Evolutionary conservation across 257 asterid genomes (phyloP), one percentile per base, ranked within the genome.

Genomic region (Penstemon eatonii): DNA sequence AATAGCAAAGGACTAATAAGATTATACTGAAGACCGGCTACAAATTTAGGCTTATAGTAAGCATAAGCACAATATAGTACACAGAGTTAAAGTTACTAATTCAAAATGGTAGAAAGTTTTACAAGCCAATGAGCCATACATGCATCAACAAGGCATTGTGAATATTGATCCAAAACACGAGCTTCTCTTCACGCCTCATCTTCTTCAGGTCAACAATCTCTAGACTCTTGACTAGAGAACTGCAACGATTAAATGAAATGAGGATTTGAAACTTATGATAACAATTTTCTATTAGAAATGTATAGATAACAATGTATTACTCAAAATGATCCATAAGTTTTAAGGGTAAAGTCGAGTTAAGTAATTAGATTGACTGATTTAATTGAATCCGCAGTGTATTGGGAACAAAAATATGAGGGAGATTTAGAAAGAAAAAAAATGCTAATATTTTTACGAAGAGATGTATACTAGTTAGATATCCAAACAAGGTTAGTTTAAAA

Each of bases 131-230:
- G 65, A 64, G 68, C 42, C 90, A 52, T 85, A 92, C 96, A 72
- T 89, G 96, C 97, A 92, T 92, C 74, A 80, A 86, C 86, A 92
- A 76, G 41, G 98, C 91, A 78, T 92, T 92, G 85, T 92, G 98
- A 74, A 87, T 87, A 75, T 89, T 87, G 58, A 89, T 78, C 96
- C 94, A 89, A 70, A 89, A 92, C 8, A 86, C 84, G 61, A 91
- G 95, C 87, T 89, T 91, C 79, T 89, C 94, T 69, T 91, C 96
- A 12, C 92, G 94, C 75, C 65, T 83, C 95, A 92, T 87, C 82
- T 77, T 90, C 75, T 68, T 77, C 54, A 83, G 91, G 74, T 92
- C 91, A 75, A 92, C 84, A 67, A 66, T 84, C 83, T 92, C 97
- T 44, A 92, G 96, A 58, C 86, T 71, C 83, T 88, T 85, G 56